A percentile compares a stretch with the other conserved stretches of the same genome.
Conservation (phyloP, 2,329 filamentous ascomycete species). For the Emericellopsis atlantica region DNA sequence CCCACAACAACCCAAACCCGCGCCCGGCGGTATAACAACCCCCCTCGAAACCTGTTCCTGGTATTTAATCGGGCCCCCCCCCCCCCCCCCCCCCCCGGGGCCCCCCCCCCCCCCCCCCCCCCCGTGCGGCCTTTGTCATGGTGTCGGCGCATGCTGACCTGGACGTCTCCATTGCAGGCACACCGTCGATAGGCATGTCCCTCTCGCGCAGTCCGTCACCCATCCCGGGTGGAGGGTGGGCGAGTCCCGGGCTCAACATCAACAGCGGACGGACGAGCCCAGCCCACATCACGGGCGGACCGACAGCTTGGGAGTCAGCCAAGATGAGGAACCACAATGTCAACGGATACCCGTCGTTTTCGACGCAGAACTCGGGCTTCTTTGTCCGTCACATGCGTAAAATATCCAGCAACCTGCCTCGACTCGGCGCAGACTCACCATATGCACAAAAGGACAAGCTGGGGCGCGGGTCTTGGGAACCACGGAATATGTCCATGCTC, state of each 20-base stretch:
- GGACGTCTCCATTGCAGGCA: slow-evolving; percentile 26
- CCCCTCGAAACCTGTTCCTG: no score
- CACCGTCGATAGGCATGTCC: slow-evolving; percentile 56
- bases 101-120: no score
- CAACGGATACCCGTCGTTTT: slow-evolving; percentile 66
- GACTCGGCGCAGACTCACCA: slow-evolving; percentile 44
- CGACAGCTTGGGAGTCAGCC: slow-evolving; percentile 70
- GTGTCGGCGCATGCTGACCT: background rate
- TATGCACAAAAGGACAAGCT: slow-evolving; percentile 72
- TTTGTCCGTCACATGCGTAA: slow-evolving; percentile 74
- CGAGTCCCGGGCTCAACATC: slow-evolving; percentile 66
- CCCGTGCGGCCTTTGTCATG: background rate
- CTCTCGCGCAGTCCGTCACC: slow-evolving; percentile 82
- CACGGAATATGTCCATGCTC: slow-evolving; percentile 28
- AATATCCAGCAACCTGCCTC: slow-evolving; percentile 67
- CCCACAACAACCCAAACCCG: no score
- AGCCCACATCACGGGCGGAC: slow-evolving; percentile 38
- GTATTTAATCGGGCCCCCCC: no score
- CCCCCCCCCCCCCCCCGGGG: no score
- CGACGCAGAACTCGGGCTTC: slow-evolving; percentile 73
- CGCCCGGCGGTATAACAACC: no score
- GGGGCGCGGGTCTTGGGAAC: slow-evolving; percentile 37
- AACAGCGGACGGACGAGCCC: slow-evolving; percentile 62
- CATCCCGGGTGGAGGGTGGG: slow-evolving; percentile 74
- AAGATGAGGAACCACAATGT: slow-evolving; percentile 65